These are phyloP conservation scores for Fomitopsis betulina DNA, from an alignment of 1,284 basidiomycete species.

Conservation along the genomic window DNA sequence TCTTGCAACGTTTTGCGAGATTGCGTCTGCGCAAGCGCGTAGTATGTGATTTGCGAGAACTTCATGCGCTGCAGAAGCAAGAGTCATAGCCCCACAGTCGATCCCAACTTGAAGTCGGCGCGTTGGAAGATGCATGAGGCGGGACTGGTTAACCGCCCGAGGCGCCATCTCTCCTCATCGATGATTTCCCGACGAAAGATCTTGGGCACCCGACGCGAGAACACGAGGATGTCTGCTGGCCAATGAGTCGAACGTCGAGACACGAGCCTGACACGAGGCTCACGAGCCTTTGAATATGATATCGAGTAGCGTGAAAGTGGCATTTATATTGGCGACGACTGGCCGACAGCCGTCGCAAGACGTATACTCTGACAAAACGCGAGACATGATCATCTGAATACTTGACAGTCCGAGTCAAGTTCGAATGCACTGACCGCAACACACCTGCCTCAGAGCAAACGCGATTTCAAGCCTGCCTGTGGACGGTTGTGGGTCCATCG, in stretches of 20 bases:
- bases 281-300: not conserved
- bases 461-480: not conserved
- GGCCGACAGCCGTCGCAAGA: no score
- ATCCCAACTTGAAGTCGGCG: not conserved
- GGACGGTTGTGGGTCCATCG: not conserved
- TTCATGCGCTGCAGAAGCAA: not conserved
- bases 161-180: not conserved
- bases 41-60: not conserved
- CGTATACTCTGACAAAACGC: no score
- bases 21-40: not conserved
- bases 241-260: not conserved
- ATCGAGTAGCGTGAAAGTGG: not conserved
- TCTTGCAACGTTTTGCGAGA: not conserved
- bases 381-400: no score
- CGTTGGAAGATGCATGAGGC: not conserved
- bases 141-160: not conserved
- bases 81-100: not conserved
- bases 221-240: constrained; percentile 1
- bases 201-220: not conserved
- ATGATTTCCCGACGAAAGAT: not conserved
- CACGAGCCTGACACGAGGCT: not conserved
- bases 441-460: no score
- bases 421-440: no score
- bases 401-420: no score
- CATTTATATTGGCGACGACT: not conserved